A percentile compares a stretch with the other conserved stretches of the same genome.
Conservation (phyloP, 768 basidiomycete genomes). For the Glaciozyma martinii region DNA sequence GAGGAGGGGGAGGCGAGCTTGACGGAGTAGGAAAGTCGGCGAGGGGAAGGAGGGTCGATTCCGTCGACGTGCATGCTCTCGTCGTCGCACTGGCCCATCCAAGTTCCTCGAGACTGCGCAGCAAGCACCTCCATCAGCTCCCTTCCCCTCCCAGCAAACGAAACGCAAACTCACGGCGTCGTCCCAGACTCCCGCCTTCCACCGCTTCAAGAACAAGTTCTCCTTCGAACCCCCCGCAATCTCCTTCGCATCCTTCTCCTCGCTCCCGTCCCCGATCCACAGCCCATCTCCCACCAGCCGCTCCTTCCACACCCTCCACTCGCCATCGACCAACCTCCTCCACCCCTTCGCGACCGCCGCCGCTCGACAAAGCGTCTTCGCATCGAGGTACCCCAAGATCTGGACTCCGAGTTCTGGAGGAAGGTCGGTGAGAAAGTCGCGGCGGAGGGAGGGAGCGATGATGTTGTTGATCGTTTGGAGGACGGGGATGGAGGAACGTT, state of each 20-base stretch:
- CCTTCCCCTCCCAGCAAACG: not conserved
- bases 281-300: slow-evolving; percentile 71
- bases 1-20: slow-evolving; percentile 35
- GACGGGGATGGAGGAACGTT: slow-evolving; percentile 83
- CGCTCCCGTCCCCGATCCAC: slow-evolving; percentile 81
- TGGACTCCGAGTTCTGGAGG: slow-evolving; percentile 88
- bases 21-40: slow-evolving; percentile 11
- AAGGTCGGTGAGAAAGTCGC: slow-evolving; percentile 85
- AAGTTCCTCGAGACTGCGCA: not conserved
- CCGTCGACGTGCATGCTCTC: slow-evolving; percentile 39
- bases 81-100: slow-evolving; percentile 44
- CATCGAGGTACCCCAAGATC: slow-evolving; percentile 74
- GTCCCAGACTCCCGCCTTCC: slow-evolving; percentile 34
- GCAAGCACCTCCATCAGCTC: not conserved
- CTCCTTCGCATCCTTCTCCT: slow-evolving; percentile 66
- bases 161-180: slow-evolving; percentile 7
- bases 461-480: slow-evolving; percentile 81
- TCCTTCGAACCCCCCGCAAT: slow-evolving; percentile 41
- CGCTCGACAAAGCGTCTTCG: slow-evolving; percentile 70
- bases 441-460: slow-evolving; percentile 77
- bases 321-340: slow-evolving; percentile 84
- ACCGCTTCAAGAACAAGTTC: slow-evolving; percentile 29
- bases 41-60: slow-evolving; percentile 39
- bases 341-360: slow-evolving; percentile 74
- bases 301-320: slow-evolving; percentile 81